These are phyloP conservation scores for Thalassiosira pacifica DNA, from an alignment of 352 stramenopile species.

Conservation along the genomic window DNA sequence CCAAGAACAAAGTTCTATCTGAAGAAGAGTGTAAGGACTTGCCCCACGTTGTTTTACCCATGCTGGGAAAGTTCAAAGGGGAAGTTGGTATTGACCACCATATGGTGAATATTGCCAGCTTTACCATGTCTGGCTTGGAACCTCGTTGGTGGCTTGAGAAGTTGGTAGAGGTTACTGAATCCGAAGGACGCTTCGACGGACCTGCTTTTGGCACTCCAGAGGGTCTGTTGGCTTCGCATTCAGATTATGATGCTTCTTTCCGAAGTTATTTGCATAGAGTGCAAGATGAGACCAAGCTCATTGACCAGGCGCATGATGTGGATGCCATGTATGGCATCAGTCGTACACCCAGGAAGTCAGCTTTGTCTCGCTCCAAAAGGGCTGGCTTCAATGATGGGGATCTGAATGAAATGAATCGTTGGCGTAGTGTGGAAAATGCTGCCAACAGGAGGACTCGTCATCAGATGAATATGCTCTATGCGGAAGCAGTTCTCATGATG, in stretches of 20 bases:
- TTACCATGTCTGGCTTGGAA: background rate
- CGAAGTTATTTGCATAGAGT: slow-evolving; percentile 9
- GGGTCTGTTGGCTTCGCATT: background rate
- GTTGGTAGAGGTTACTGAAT: background rate
- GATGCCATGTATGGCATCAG: background rate
- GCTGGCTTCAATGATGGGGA: slow-evolving; percentile 18
- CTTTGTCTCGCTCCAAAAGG: background rate
- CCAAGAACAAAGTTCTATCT: background rate
- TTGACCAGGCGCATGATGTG: slow-evolving; percentile 3
- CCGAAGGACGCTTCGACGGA: background rate
- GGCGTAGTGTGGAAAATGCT: slow-evolving; percentile 15
- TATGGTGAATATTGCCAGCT: background rate
- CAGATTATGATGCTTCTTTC: slow-evolving; percentile 43
- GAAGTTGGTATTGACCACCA: slow-evolving; percentile 12
- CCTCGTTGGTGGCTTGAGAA: slow-evolving; percentile 21
- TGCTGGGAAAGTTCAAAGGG: slow-evolving; percentile 39
- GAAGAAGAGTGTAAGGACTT: slow-evolving; percentile 16
- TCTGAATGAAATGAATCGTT: slow-evolving; percentile 42
- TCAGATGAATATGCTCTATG: slow-evolving; percentile 26
- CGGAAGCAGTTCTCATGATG: slow-evolving; percentile 29
- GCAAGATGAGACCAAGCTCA: slow-evolving; percentile 7
- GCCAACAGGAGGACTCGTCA: background rate
- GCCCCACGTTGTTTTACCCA: slow-evolving; percentile 6
- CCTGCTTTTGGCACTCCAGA: slow-evolving; percentile 26
- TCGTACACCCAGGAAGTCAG: slow-evolving; percentile 27